Evolutionary conservation across 2,329 filamentous ascomycete species (phyloP).

Genomic region (Alternaria gansuensis): DNA sequence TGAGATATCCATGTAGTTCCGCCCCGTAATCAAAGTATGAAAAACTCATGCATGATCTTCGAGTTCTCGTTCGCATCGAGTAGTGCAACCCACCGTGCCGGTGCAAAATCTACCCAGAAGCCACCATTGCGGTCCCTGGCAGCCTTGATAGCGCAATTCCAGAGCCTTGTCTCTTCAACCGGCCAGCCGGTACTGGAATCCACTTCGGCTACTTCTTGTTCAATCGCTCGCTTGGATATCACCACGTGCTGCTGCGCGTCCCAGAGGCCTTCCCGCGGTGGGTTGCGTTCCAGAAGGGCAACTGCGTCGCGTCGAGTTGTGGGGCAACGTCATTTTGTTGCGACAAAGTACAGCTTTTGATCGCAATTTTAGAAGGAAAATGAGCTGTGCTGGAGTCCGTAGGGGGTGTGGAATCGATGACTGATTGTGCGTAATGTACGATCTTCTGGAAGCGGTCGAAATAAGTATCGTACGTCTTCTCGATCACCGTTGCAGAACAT

Average conservation of each 20-base stretch:
- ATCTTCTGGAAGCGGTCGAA: constrained; percentile 29
- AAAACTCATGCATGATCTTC: constrained; percentile 24
- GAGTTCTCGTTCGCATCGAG: constrained; percentile 13
- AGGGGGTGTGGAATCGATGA: constrained; percentile 28
- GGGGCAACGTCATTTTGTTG: constrained; percentile 33
- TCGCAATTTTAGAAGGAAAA: constrained; percentile 34
- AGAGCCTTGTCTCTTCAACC: constrained; percentile 24
- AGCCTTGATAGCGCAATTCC: constrained; percentile 27
- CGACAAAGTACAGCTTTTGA: constrained; percentile 26
- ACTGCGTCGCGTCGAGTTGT: constrained; percentile 34
- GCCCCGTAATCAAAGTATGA: constrained; percentile 6
- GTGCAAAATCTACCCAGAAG: constrained; percentile 25
- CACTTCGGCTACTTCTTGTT: constrained; percentile 35
- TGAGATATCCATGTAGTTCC: background rate
- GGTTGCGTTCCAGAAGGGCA: constrained; percentile 27
- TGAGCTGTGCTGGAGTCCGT: constrained; percentile 19
- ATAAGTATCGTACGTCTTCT: constrained; percentile 30
- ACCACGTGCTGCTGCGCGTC: constrained; percentile 31
- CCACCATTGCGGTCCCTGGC: constrained; percentile 29
- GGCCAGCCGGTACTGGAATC: constrained; percentile 35
- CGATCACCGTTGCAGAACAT: constrained; percentile 20
- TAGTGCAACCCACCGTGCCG: constrained; percentile 4
- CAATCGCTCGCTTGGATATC: constrained; percentile 27
- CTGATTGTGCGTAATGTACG: constrained; percentile 26
- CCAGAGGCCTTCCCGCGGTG: constrained; percentile 36